Percentiles rank a stretch among this genome's conserved stretches.
These are phyloP conservation scores for Epichloe sp. DNA, from an alignment of 2,329 filamentous ascomycete genomes.

Conservation along the genomic window DNA sequence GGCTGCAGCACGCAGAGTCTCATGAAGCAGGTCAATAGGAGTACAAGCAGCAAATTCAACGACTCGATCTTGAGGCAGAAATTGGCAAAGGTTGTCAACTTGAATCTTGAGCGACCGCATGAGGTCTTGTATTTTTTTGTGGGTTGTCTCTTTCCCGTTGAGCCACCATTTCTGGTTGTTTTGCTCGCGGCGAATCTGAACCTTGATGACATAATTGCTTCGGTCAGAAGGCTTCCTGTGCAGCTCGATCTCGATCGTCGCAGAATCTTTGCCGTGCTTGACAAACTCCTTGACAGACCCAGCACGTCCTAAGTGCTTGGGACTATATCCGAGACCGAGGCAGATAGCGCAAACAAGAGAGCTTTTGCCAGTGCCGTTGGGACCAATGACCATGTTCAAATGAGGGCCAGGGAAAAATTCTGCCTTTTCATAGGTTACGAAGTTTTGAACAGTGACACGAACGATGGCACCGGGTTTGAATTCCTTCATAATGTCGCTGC, in stretches of 20 bases:
- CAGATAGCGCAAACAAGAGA: conserved; percentile 96
- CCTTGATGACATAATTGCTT: conserved; percentile 59
- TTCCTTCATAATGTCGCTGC: conserved; percentile 14
- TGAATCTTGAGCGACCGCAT: conserved; percentile 71
- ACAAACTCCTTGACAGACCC: conserved; percentile 81
- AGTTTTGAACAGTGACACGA: conserved; percentile 72
- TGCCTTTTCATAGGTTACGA: conserved; percentile 87
- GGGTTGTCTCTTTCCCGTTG: conserved; percentile 49
- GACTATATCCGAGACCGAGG: conserved; percentile 73
- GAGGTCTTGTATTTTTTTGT: conserved; percentile 53
- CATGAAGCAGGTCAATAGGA: conserved; percentile 66
- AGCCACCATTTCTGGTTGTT: conserved; percentile 71
- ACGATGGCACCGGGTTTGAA: conserved; percentile 76
- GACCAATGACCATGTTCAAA: conserved; percentile 96
- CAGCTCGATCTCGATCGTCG: conserved; percentile 83
- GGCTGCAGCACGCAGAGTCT: conserved; percentile 81
- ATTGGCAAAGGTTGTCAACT: conserved; percentile 95
- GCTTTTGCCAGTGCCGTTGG: conserved; percentile 97
- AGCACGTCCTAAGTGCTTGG: conserved; percentile 72
- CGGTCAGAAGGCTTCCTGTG: conserved; percentile 46
- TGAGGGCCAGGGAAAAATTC: conserved; percentile 87
- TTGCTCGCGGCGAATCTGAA: conserved; percentile 68
- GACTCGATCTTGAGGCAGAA: conserved; percentile 89
- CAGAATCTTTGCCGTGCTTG: conserved; percentile 70
- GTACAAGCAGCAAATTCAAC: conserved; percentile 82